phyloP scores from a whole-genome alignment of 2,329 filamentous ascomycete genomes.

The Monosporascus ibericus region DNA sequence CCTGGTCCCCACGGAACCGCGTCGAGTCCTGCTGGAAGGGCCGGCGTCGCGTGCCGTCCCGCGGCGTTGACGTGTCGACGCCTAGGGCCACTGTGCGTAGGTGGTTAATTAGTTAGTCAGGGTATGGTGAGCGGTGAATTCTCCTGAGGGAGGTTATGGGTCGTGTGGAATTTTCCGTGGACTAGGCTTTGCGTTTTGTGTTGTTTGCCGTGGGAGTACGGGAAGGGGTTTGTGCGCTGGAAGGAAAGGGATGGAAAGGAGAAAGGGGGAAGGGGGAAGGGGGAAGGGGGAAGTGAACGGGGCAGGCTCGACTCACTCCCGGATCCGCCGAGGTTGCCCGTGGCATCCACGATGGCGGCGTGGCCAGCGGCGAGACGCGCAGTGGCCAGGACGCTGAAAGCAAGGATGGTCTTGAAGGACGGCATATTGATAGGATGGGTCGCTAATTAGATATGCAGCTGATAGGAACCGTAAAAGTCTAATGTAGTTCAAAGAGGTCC shows the following conservation, averaged over 20 bases:
- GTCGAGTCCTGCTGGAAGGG: conserved; percentile 62
- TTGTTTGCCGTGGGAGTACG: too few relatives aligned
- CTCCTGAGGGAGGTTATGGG: too few relatives aligned
- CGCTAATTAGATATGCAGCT: background rate
- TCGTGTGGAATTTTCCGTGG: too few relatives aligned
- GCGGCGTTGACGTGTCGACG: conserved; percentile 50
- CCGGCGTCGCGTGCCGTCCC: conserved; percentile 52
- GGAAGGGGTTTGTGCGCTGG: background rate
- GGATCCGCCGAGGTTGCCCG: conserved; percentile 50
- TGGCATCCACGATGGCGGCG: conserved; percentile 52
- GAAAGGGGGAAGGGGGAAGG: background rate
- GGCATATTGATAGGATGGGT: conserved; percentile 14
- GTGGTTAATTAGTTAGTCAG: conserved; percentile 1
- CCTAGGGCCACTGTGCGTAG: conserved; percentile 32
- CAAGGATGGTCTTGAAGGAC: conserved; percentile 22
- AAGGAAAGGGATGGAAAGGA: background rate
- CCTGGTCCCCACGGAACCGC: conserved; percentile 50
- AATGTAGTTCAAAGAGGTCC: conserved; percentile 8
- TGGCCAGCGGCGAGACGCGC: conserved; percentile 54
- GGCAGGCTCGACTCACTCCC: conserved; percentile 33
- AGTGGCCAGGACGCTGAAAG: conserved; percentile 45
- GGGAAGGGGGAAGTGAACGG: too few relatives aligned
- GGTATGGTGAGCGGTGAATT: background rate
- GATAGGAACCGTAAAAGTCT: conserved; percentile 7
- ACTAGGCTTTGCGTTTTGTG: too few relatives aligned